Base-by-base conservation (phyloP, 352 stramenopile genomes). In the Phytophthora sp. region DNA sequence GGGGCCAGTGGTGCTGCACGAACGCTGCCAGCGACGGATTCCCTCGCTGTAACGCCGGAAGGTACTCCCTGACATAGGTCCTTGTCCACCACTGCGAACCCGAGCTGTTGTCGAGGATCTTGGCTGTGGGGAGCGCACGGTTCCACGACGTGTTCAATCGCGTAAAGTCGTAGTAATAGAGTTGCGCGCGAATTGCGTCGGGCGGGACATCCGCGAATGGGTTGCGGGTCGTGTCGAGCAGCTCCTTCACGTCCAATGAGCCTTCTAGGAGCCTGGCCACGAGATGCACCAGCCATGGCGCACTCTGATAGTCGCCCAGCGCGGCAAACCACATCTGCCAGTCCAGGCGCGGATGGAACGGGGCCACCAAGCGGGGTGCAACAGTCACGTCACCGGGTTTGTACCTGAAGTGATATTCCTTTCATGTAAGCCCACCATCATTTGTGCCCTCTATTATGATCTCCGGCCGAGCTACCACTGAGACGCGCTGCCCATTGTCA, bases 301-400 rank as follows among this genome's bases (percentile, higher is more conserved):
- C 81, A 20, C 88, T 57, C 23, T 96, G 76, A 57, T 96, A 95
- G 28, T 73, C 75, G 0, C 79, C 79, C 3, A 98, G 59, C 0
- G 92, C 89, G 7, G 90, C 94, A 68, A 98, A 98, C 88, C 91
- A 97, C 89, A 98, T 95, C 64, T 96, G 87, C 91, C 92, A 98
- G 50, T 98, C 92, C 31, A 98, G 69, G 43, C 92, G 77, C 15
- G 91, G 89, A 15, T 86, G 73, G 35, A 85, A 73, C 8, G 79
- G 79, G 13, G 69, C 64, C n/a, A 65, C 61, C 2, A 82, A 9
- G 5, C 55, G 53, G 60, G 91, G 79, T 8, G 54, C 28, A 0
- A 27, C 34, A 31, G 41, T 30, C 23, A 84, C 60, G 27, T 87
- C 71, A 5, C 87, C 86, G 2, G 94, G 94, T 55, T 98, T 98